Percentiles rank a stretch among this genome's conserved stretches.
Evolutionary conservation across 192 early-diverging fungal species (phyloP).

Genomic region (Endogone sp.): DNA sequence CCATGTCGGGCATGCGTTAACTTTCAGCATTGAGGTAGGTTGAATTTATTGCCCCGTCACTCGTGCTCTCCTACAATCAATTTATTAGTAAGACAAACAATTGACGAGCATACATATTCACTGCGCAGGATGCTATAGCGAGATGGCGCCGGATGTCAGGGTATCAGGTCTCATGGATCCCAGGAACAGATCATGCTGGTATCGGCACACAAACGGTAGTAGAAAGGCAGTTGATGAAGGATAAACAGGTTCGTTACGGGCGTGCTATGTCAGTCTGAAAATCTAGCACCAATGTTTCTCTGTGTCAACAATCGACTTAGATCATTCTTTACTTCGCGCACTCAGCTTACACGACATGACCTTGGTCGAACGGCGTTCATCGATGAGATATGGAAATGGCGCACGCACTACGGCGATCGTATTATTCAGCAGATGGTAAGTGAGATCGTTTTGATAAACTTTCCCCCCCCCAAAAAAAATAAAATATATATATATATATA

Average conservation of each 20-base stretch:
- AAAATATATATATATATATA: too few relatives aligned
- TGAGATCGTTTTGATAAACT: neutral
- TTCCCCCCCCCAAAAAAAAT: too few relatives aligned
- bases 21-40: constrained; percentile 77
- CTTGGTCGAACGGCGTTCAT: constrained; percentile 84
- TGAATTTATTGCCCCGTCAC: neutral
- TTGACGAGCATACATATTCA: too few relatives aligned
- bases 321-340: neutral
- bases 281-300: neutral
- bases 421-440: constrained; percentile 78
- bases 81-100: too few relatives aligned
- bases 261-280: neutral
- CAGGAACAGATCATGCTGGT: constrained; percentile 97
- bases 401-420: constrained; percentile 64
- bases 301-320: too few relatives aligned
- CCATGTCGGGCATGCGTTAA: constrained; percentile 92
- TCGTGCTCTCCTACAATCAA: too few relatives aligned
- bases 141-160: constrained; percentile 90
- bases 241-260: constrained; percentile 29
- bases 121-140: constrained; percentile 50
- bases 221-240: constrained; percentile 81
- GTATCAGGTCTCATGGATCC: constrained; percentile 85
- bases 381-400: constrained; percentile 86
- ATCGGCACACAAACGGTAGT: constrained; percentile 97
- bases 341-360: constrained; percentile 69